Base-by-base conservation (phyloP, 2,329 filamentous ascomycete species). In the Moelleriella libera region DNA sequence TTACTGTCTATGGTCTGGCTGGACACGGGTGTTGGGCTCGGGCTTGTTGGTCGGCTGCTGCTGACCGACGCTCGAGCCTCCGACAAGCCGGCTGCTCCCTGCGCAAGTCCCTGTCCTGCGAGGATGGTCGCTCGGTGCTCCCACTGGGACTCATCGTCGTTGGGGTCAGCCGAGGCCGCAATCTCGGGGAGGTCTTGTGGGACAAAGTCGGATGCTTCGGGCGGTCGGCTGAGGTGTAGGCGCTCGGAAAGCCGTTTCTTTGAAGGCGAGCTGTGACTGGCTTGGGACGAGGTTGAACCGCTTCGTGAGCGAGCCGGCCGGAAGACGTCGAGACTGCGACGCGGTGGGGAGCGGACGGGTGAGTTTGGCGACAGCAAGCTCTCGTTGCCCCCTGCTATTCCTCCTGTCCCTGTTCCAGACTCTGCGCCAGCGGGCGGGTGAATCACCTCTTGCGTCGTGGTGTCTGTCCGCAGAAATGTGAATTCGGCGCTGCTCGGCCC, bases 51-150 rank as follows among this genome's bases (percentile, higher is more conserved):
- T 34, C 45, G 41, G 5, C 30, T 28, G 30, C 11, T 41, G 31
- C 52, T 49, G 40, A 54, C 60, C 31, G 56, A 51, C n/a, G 56
- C 32, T 53, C 57, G 51, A 51, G 53, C 30, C 50, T 29, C 21
- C 21, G 70, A 65, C 10, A 41, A 41, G 14, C 40, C 40, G 3
- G 40, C 11, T n/a, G n/a, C 63, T 53, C 66, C 69, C 53, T 68
- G 66, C 49, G 66, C 64, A 55, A 66, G 60, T 55, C 75, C 80
- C 54, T 75, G 73, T 55, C 76, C 77, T 32, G 87, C 90, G 53
- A 97, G 70, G 50, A 94, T 78, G n/a, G 89, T 96, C 30, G 92
- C 92, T 50, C 90, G 76, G 68, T 85, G 83, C 72, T 97, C 92
- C 92, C 92, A 98, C 66, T 84, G 76, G 50, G 79, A 78, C 69